Evolutionary conservation across 495 filamentous ascomycete genomes (phyloP), one percentile per base, ranked within the genome.

Genomic region (Letharia columbiana): DNA sequence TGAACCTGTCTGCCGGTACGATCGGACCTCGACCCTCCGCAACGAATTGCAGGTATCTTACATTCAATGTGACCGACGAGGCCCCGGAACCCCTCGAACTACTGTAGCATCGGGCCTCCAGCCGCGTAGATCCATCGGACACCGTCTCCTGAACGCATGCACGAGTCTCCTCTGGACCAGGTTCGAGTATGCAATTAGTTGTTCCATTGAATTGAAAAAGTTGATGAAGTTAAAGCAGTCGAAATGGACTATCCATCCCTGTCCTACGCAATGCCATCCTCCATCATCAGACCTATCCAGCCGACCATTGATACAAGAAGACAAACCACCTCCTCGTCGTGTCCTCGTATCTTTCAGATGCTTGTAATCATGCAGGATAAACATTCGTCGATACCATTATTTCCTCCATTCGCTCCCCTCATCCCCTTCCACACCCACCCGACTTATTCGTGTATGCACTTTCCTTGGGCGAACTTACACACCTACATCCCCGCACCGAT

Each of bases 401-500:
- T 23, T 3, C 7, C 17, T 15, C 54, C 20, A 18, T 10, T 20
- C 17, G 15, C 44, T 15, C 5, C 15, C 15, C 3, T 0, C 31
- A 2, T 33, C 4, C 12, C 0, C 52, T 20, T 12, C 52, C 37
- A 4, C 10, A 42, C 10, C 40, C 10, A 12, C 40, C 40, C 40
- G 2, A 42, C 40, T 61, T 8, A 39, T 39, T 18, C 42, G 42
- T 45, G 42, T 45, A 17, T 18, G 45, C 9, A 0, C 9, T n/a
- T 49, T n/a, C 20, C 2, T 4, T 6, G 7, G 45, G 45, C 45
- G 45, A 10, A 49, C 3, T 9, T 6, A 49, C 5, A 2, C 47
- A 28, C 10, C 47, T 62, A 72, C 66, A 49, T 69, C 37, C 56
- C 69, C 18, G 44, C 60, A 40, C 65, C 71, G 57, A 62, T 66